A percentile compares a stretch with the other conserved stretches of the same genome.
These are phyloP conservation scores for Gossypioides kirkii DNA, from an alignment of 345 rosid species.

Conservation along the genomic window DNA sequence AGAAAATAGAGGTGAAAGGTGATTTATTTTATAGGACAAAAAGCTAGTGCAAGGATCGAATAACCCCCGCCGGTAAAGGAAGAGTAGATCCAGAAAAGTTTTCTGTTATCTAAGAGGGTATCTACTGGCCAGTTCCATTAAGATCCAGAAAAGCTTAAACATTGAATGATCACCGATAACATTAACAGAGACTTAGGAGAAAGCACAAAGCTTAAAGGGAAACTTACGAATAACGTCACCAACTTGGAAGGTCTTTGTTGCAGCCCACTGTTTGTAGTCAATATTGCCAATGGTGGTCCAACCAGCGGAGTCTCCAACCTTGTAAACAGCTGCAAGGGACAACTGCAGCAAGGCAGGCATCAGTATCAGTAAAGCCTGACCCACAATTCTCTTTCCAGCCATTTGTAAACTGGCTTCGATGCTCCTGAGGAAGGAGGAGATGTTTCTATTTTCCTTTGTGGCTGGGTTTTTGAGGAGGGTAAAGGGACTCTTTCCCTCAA, in stretches of 20 bases:
- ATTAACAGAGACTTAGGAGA: background rate
- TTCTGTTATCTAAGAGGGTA: too few relatives aligned
- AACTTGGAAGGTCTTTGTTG: constrained; percentile 60
- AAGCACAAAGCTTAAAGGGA: background rate
- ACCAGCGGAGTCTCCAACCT: constrained; percentile 85
- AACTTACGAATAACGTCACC: constrained; percentile 71
- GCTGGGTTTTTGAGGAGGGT: constrained; percentile 6
- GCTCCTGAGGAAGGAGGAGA: background rate
- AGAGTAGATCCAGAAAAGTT: background rate
- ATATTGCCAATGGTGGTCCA: constrained; percentile 89
- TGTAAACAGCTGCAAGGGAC: constrained; percentile 51
- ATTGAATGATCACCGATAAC: background rate
- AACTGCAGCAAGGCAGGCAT: constrained; percentile 20
- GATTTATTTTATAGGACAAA: background rate
- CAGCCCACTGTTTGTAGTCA: constrained; percentile 83
- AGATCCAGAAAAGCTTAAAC: background rate
- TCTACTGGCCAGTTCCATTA: background rate
- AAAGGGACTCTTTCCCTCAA: background rate
- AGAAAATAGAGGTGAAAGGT: background rate
- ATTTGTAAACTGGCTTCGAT: constrained; percentile 2
- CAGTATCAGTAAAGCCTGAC: constrained; percentile 15
- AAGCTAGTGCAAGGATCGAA: background rate
- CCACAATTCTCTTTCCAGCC: constrained; percentile 20
- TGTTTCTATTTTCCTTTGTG: background rate
- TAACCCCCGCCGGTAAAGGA: background rate